Evolutionary conservation across 805 yeast genomes (phyloP), one percentile per base, ranked within the genome.

Genomic region (Metschnikowia borealis): DNA sequence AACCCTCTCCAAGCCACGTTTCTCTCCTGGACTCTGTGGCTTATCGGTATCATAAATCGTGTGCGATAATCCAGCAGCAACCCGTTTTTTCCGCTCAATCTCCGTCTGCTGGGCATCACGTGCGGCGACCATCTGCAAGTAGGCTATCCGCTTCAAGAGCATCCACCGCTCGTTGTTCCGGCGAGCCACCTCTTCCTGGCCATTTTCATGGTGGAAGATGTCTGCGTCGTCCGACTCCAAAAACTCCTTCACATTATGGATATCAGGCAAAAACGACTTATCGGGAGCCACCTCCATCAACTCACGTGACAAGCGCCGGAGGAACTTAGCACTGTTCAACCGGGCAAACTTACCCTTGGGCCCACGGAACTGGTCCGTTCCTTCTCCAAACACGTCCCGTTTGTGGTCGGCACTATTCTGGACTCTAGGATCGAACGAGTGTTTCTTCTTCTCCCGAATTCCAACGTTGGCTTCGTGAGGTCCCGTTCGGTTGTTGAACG

Each of bases 401-500:
- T 73, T 71, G 64, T 91, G 97, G 11, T 63, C 66, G n/a, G 70
- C 70, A 59, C 78, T 86, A 34, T 83, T 82, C 44, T 83, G 83
- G 34, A 91, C 83, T 63, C 98, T 80, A 0, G 91, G 78, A 65
- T 92, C 98, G 0, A 84, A 77, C 7, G 96, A 88, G 47, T 83
- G 81, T 49, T 83, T 81, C 70, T 92, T 92, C 62, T 80, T 82
- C 52, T 90, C 97, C 50, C 96, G 73, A 18, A 92, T 79, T 47
- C 98, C 98, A 37, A 73, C 69, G 62, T 92, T 92, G 29, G 89
- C 96, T 49, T 79, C 85, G 49, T 69, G 70, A 0, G 70, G 59
- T 29, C 97, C 96, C 0, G 96, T 95, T 60, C 95, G 77, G 62
- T 88, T 83, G 65, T 91, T 92, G 70, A 91, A 92, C 0, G 96